Base-by-base conservation (phyloP, 495 filamentous ascomycete genomes). In the Lichenothelia convexa region DNA sequence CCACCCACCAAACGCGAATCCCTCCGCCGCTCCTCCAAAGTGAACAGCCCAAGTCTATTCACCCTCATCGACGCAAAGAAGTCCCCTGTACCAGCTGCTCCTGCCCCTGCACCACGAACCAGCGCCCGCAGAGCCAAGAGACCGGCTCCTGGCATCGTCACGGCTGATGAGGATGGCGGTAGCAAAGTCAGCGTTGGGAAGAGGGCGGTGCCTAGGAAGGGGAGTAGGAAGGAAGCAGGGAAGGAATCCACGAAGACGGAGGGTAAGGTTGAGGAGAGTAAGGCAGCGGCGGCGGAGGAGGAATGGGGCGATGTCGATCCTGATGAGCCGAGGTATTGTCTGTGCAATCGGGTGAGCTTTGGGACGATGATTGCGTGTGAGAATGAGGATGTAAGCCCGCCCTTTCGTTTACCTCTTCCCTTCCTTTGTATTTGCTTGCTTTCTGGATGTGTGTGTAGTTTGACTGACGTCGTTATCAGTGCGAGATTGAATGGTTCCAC, bases 331-430 rank as follows among this genome's bases (percentile, higher is more conserved):
- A 64, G 74, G 34, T 97, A 94, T 54, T 97, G 89, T 55, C 53
- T 89, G 9, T 97, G 89, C 56, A 78, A 84, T 40, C 69, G 87
- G 38, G 84, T 95, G 29, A 92, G 83, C 50, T 93, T 75, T 52
- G 89, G 89, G 34, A 77, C 71, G 18, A 97, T 97, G 89, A 86
- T 97, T 50, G 75, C 75, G 45, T 97, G 89, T 48, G 89, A 95
- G 47, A 92, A 91, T 49, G 59, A 62, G 37, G 74, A 91, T 63
- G 86, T 93, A 64, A 71, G 83, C 49, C 4, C 36, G 17, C 18
- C 21, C 22, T 36, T 2, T 40, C 15, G 2, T 21, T 30, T 18
- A 24, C 32, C 16, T 12, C 17, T 30, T 39, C 18, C 23, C 18
- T 11, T 27, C 19, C 31, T 8, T 22, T 26, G 16, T 31, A 19